phyloP scores from a whole-genome alignment of 306 rosid species.

The Lathyrus sativus region DNA sequence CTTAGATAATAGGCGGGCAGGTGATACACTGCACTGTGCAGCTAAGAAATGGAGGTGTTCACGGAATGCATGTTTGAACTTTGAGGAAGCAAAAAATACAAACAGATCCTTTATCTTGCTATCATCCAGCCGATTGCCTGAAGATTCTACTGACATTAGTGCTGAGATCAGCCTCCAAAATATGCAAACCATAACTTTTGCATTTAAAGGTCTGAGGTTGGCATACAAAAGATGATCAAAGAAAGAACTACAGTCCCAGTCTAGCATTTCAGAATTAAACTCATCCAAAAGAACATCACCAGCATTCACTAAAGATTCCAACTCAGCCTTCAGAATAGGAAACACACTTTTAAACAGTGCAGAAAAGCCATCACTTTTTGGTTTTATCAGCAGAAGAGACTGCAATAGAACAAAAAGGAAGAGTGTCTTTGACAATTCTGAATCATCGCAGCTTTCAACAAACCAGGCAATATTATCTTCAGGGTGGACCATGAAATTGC shows the following conservation, averaged over 20 bases:
- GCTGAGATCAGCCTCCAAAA: slow-evolving; percentile 75
- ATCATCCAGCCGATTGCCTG: slow-evolving; percentile 53
- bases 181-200: slow-evolving; percentile 59
- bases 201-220: slow-evolving; percentile 51
- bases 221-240: slow-evolving; percentile 49
- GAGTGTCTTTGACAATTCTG: slow-evolving; percentile 64
- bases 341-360: slow-evolving; percentile 53
- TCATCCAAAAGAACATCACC: slow-evolving; percentile 54
- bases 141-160: slow-evolving; percentile 49
- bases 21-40: slow-evolving; percentile 60
- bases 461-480: slow-evolving; percentile 63
- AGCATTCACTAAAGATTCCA: slow-evolving; percentile 55
- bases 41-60: slow-evolving; percentile 71
- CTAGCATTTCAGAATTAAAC: slow-evolving; percentile 62
- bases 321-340: slow-evolving; percentile 72
- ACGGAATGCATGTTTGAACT: slow-evolving; percentile 58
- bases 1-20: slow-evolving; percentile 59
- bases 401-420: slow-evolving; percentile 69
- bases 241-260: slow-evolving; percentile 72
- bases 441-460: slow-evolving; percentile 51
- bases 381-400: slow-evolving; percentile 46
- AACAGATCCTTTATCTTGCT: slow-evolving; percentile 64
- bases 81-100: slow-evolving; percentile 67
- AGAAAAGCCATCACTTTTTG: slow-evolving; percentile 49
- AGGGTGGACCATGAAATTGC: slow-evolving; percentile 54